These are phyloP conservation scores for Leptosphaerulina australis DNA, from an alignment of 2,329 filamentous ascomycete species.

Conservation along the genomic window DNA sequence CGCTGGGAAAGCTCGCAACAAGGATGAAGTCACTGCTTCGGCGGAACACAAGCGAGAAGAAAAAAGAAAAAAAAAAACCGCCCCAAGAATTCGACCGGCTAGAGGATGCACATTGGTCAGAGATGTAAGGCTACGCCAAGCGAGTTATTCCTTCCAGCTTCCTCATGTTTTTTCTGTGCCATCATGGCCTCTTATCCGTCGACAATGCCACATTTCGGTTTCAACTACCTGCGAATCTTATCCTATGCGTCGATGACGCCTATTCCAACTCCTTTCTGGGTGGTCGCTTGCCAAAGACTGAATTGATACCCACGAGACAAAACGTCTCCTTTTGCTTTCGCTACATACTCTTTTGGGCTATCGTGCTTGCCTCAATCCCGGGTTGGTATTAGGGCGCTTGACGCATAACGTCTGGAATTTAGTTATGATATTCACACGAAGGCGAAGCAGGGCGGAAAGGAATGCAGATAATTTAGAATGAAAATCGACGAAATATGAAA, in stretches of 20 bases:
- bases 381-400: too few species aligned
- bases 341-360: too few species aligned
- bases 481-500: too few species aligned
- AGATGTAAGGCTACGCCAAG: constrained; percentile 32
- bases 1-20: constrained; percentile 39
- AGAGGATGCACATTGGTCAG: constrained; percentile 46
- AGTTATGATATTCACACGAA: too few species aligned
- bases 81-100: constrained; percentile 38
- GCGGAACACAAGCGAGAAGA: constrained; percentile 31
- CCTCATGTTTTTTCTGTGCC: too few species aligned
- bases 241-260: background rate
- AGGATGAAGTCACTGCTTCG: constrained; percentile 41
- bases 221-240: too few species aligned
- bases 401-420: too few species aligned
- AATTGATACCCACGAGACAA: constrained; percentile 9
- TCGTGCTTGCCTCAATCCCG: too few species aligned
- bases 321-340: background rate
- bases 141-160: background rate
- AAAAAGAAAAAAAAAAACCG: constrained; percentile 34
- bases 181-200: background rate
- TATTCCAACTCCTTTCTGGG: constrained; percentile 1
- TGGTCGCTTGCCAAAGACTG: constrained; percentile 10
- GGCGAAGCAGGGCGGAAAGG: too few species aligned
- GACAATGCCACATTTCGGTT: background rate
- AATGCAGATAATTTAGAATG: too few species aligned